These are phyloP conservation scores for Leccinum variicolor DNA, from an alignment of 768 basidiomycete genomes.

Conservation along the genomic window DNA sequence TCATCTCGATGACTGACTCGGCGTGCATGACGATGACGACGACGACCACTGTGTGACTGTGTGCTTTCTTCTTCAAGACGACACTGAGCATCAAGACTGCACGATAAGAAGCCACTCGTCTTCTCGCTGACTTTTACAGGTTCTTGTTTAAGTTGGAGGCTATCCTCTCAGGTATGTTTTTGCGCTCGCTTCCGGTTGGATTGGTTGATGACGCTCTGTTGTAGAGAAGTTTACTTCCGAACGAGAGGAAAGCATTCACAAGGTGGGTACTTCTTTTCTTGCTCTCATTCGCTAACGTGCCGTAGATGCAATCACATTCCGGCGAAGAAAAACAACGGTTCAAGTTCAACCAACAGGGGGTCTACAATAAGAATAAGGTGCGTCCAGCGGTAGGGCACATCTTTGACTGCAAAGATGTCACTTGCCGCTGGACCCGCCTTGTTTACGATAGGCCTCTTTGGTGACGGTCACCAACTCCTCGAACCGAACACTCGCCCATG, in stretches of 20 bases:
- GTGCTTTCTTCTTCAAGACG: not conserved
- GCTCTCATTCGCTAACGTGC: not conserved
- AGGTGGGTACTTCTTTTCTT: not conserved
- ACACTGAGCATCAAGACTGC: not conserved
- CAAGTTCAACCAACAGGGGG: not conserved
- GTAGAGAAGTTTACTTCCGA: conserved; percentile 6
- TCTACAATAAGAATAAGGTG: conserved; percentile 15
- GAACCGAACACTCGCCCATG: not conserved
- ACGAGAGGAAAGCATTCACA: not conserved
- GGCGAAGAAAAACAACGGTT: not conserved
- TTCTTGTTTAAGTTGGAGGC: not conserved
- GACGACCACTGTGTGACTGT: not conserved
- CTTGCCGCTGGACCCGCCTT: conserved; percentile 19
- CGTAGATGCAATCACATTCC: not conserved
- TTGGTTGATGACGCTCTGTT: not conserved
- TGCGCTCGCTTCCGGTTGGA: too few species aligned
- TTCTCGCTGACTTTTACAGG: conserved; percentile 1
- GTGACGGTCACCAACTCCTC: too few species aligned
- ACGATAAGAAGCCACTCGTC: not conserved
- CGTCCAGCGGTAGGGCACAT: conserved; percentile 18
- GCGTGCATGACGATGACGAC: not conserved
- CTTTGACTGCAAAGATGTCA: conserved; percentile 7
- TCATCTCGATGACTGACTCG: not conserved
- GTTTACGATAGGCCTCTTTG: conserved; percentile 4
- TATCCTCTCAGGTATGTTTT: conserved; percentile 7